Evolutionary conservation across 2,329 filamentous ascomycete genomes (phyloP), one percentile per base, ranked within the genome.

Genomic region (Pyrenochaeta sp.): DNA sequence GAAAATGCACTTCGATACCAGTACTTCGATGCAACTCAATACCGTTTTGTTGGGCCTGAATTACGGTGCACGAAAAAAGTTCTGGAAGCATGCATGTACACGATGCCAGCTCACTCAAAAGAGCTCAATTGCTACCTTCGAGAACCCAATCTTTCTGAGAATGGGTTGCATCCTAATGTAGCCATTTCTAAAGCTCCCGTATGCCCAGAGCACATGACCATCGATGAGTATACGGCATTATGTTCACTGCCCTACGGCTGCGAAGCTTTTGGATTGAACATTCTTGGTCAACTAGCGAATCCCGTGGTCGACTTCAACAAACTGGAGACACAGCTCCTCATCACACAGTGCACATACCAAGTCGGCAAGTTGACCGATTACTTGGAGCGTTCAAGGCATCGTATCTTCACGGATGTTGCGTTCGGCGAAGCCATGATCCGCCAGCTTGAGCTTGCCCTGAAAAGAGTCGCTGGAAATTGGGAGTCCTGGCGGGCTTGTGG

Each of bases 281-380:
- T 87, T 3, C 57, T 83, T 0, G 56, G 72, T 1, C 77, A 85
- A 53, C 61, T 87, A 3, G 61, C 67, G 0, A 66, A 71, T 56
- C 65, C 78, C 0, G 69, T 69, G 1, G 38, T 77, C n/a, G n/a
- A n/a, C n/a, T n/a, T 83, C 23, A 78, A 76, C 8, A 77, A 78
- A 28, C 44, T 67, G 0, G 78, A 82, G 28, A 78, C 79, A 0
- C 65, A 66, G 5, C 50, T 76, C 2, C 56, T 84, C 0, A 37
- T 85, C 1, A 55, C 75, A 2, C 83, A 87, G 48, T 68, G 73
- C 0, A 68, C 75, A 7, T 72, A 75, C 48, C 77, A 84, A 61
- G 71, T 72, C 2, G 79, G 83, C 0, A 69, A 73, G 2, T 30
- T 44, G 7, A 26, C 53, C 0, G 44, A 26, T 1, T 18, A 14